These are phyloP conservation scores for Calonectria henricotiae DNA, from an alignment of 2,329 filamentous ascomycete genomes.

Conservation along the genomic window DNA sequence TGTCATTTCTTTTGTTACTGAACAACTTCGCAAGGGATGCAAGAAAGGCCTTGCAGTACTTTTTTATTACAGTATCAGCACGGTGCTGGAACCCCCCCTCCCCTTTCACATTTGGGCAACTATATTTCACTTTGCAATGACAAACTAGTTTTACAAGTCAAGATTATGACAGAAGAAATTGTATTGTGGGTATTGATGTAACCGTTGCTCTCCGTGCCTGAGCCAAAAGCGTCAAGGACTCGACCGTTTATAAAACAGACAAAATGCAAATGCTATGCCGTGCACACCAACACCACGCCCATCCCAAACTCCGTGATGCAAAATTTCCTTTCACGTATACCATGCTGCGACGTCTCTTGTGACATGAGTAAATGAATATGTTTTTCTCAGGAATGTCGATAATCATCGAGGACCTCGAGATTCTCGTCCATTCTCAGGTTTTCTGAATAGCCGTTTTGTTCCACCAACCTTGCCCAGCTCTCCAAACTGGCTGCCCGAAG, in stretches of 20 bases:
- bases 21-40: neutral
- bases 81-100: neutral
- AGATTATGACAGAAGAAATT: constrained; percentile 47
- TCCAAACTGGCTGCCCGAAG: constrained; percentile 67
- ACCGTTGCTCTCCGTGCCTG: constrained; percentile 50
- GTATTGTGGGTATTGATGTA: constrained; percentile 54
- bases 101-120: neutral
- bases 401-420: constrained; percentile 47
- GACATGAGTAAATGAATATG: constrained; percentile 26
- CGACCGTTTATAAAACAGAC: constrained; percentile 41
- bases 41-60: neutral
- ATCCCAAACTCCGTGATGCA: constrained; percentile 50
- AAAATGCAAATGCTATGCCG: constrained; percentile 45
- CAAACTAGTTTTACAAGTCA: neutral
- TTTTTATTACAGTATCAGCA: neutral
- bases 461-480: constrained; percentile 81
- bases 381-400: constrained; percentile 20
- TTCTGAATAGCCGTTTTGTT: constrained; percentile 81
- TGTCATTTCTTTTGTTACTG: constrained; percentile 43
- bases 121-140: neutral
- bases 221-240: constrained; percentile 40
- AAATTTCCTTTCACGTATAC: constrained; percentile 44
- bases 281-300: constrained; percentile 45
- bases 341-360: constrained; percentile 43
- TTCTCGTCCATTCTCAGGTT: constrained; percentile 55